These are phyloP conservation scores for Bruguiera sexangula DNA, from an alignment of 345 rosid genomes.

Conservation along the genomic window DNA sequence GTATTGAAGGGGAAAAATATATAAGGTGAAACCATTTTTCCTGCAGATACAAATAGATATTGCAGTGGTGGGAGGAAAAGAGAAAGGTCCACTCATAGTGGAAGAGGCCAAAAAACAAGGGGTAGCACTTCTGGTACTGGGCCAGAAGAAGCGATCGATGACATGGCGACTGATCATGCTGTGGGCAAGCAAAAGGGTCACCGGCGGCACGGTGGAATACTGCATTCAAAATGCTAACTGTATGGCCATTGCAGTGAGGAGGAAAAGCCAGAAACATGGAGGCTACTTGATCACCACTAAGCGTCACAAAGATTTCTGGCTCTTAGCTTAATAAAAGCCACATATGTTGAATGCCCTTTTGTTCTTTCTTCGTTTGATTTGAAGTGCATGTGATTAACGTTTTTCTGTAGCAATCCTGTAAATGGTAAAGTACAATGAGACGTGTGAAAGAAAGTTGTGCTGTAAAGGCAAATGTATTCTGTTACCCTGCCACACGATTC, in stretches of 20 bases:
- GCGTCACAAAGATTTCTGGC: conserved; percentile 97
- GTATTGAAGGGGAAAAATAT: too few relatives aligned
- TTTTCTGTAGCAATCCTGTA: too few relatives aligned
- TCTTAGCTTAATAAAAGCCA: conserved; percentile 49
- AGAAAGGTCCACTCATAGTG: conserved; percentile 77
- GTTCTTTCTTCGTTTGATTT: too few relatives aligned
- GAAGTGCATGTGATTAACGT: too few relatives aligned
- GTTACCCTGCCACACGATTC: too few relatives aligned
- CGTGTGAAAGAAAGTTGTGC: too few relatives aligned
- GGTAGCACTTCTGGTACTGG: conserved; percentile 59
- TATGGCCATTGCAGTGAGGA: conserved; percentile 88
- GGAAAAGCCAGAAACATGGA: conserved; percentile 75
- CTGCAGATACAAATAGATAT: conserved; percentile 61
- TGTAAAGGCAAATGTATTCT: too few relatives aligned
- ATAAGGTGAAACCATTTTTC: too few relatives aligned
- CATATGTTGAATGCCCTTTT: too few relatives aligned
- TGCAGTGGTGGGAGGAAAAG: conserved; percentile 63
- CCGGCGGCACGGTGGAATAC: conserved; percentile 63
- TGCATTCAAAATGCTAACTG: conserved; percentile 81
- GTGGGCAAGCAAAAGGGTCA: conserved; percentile 55
- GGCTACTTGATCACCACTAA: conserved; percentile 92
- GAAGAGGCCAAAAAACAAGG: conserved; percentile 73
- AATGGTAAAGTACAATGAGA: too few relatives aligned
- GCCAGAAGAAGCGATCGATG: conserved; percentile 66
- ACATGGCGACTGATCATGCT: conserved; percentile 78